Evolutionary conservation across 176 grass and related monocot species (phyloP).

Genomic region (Carex pumila): DNA sequence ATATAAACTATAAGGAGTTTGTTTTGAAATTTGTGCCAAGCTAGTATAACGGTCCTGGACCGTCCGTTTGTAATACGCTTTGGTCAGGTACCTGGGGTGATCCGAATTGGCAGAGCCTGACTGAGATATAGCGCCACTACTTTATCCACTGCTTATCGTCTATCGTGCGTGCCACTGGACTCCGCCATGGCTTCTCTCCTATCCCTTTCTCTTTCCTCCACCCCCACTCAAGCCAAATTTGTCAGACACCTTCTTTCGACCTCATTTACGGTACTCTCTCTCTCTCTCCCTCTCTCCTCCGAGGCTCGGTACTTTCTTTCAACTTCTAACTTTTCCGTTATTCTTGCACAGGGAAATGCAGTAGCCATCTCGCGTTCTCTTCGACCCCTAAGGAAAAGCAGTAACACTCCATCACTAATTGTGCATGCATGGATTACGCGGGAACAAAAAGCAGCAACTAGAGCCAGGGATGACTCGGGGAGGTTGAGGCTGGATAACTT

Average conservation of each 20-base stretch:
- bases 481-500: constrained; percentile 85
- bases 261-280: background rate
- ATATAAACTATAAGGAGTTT: no score
- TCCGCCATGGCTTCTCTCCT: constrained; percentile 20
- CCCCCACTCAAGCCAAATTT: background rate
- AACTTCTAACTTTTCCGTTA: background rate
- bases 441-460: background rate
- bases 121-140: background rate
- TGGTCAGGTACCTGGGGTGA: no score
- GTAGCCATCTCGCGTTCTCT: background rate
- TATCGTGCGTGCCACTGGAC: background rate
- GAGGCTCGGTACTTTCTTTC: background rate
- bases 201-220: constrained; percentile 8
- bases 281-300: background rate
- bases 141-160: constrained; percentile 9
- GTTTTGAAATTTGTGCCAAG: no score
- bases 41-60: no score
- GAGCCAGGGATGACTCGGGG: background rate
- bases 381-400: background rate
- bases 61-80: no score
- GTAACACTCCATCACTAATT: background rate
- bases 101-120: no score
- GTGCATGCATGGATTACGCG: constrained; percentile 9
- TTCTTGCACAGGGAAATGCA: background rate
- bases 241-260: background rate